phyloP scores from a whole-genome alignment of 805 yeast species.

The Candida golubevii region DNA sequence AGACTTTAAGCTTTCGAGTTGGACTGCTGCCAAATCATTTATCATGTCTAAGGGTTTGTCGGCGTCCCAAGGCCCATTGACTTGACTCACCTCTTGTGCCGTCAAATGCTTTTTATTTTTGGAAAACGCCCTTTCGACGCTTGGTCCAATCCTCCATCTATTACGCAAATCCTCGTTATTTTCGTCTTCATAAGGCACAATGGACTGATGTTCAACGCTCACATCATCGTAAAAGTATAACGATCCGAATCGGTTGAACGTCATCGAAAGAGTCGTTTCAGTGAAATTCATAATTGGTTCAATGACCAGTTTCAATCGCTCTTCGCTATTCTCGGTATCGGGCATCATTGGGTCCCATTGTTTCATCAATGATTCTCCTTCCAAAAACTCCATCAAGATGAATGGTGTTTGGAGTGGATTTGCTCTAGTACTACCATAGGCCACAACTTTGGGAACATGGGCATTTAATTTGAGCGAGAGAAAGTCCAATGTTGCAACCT shows the following conservation, averaged over 20 bases:
- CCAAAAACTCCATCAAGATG: slow-evolving; percentile 73
- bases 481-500: slow-evolving; percentile 92
- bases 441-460: slow-evolving; percentile 68
- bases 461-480: slow-evolving; percentile 58
- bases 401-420: slow-evolving; percentile 73
- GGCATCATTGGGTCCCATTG: slow-evolving; percentile 81
- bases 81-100: slow-evolving; percentile 44
- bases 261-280: slow-evolving; percentile 47
- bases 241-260: slow-evolving; percentile 76
- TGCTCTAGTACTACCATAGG: slow-evolving; percentile 56
- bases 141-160: slow-evolving; percentile 91
- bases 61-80: slow-evolving; percentile 75
- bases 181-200: slow-evolving; percentile 62
- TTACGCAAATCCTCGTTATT: slow-evolving; percentile 45
- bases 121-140: slow-evolving; percentile 74
- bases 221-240: slow-evolving; percentile 75
- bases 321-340: slow-evolving; percentile 46
- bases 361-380: slow-evolving; percentile 81
- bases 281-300: slow-evolving; percentile 71
- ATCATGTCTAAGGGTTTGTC: slow-evolving; percentile 59
- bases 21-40: slow-evolving; percentile 58
- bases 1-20: slow-evolving; percentile 54
- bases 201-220: slow-evolving; percentile 35
- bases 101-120: slow-evolving; percentile 56
- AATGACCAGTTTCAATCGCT: slow-evolving; percentile 55